Base-by-base conservation (phyloP, 2,329 filamentous ascomycete species). In the Neofusicoccum sp. region DNA sequence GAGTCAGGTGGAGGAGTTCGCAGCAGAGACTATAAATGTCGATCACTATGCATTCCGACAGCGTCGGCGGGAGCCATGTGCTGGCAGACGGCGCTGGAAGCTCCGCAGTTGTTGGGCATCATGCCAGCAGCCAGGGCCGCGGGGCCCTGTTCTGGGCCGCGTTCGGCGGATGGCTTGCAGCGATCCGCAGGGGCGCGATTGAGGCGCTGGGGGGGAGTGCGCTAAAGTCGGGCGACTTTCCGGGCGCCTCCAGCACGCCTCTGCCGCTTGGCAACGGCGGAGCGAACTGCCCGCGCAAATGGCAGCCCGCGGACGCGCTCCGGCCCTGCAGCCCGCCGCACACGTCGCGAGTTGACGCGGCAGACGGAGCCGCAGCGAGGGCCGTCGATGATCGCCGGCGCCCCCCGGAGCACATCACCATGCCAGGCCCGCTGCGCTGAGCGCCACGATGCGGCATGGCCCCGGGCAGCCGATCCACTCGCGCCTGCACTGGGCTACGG, bases 31-130 rank as follows among this genome's bases (percentile, higher is more conserved):
- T 56, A 44, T 41, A 31, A 43, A 44, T 44, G 52, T 56, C 52
- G 52, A 56, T 43, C 39, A 56, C 43, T 56, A 41, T 44, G 52
- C 39, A 56, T 33, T 44, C 14, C 52, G 52, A 39, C 33, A 56
- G 52, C 14, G 52, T 43, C 28, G 34, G 29, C n/a, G 22, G 22
- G 22, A 22, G 22, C 22, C 22, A 22, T 22, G 22, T 22, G 22
- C 22, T 22, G 22, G 22, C 22, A 22, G 22, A 22, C 22, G 22
- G 22, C 22, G 22, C 22, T 29, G 9, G 5, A 39, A n/a, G n/a
- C 22, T 29, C 33, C 4, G 12, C n/a, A 43, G 39, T 16, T 39
- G 28, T 56, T 44, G 36, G 52, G 52, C 52, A 43, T 36, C 39
- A 56, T 3, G 14, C 14, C 49, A 54, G 49, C n/a, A n/a, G n/a